Base-by-base conservation (phyloP, 2,329 filamentous ascomycete genomes). In the Exophiala phaeomuriformis region DNA sequence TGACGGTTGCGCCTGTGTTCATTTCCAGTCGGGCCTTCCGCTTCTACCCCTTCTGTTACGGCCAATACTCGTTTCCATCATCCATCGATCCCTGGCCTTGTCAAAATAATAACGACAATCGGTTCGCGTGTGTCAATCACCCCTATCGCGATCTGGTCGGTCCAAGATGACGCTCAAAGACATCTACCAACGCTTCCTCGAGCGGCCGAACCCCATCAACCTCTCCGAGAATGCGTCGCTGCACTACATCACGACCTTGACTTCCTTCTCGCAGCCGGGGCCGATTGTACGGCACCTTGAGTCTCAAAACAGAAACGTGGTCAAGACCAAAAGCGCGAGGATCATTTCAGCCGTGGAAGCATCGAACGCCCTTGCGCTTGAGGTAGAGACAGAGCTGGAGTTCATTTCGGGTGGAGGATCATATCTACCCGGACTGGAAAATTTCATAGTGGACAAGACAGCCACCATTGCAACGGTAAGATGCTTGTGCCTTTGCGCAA, bases 241-340 rank as follows among this genome's bases (percentile, higher is more conserved):
- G 63, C 83, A 91, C 76, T 98, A 97, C 75, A 85, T 97, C 69
- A 89, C 90, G 52, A 95, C 91, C 5, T 85, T 90, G 8, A 89
- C 84, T 33, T 81, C 81, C 60, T 76, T 94, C 67, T 76, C 78
- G 58, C 83, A 88, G 62, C 71, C 85, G 44, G 78, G 83, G 48
- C 81, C 88, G 44, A 89, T 98, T 69, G 75, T 91, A 72, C 90
- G 88, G 74, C 90, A 97, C 71, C 73, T 96, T 58, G 77, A 75
- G 64, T 77, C 78, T 36, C 80, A 90, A 68, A 51, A 61, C 48
- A 77, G 80, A 64, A 85, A 83, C 68, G 80, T 87, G 67, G 76
- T 96, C 66, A 86, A 84, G 71, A 94, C 89, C 77, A 90, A 88
- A 72, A 82, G 84, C 63, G 83, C 95, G 70, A 84, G 85, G 41